Evolutionary conservation across 1,284 basidiomycete genomes (phyloP), one percentile per base, ranked within the genome.

Genomic region (Trichosporon ovoides): DNA sequence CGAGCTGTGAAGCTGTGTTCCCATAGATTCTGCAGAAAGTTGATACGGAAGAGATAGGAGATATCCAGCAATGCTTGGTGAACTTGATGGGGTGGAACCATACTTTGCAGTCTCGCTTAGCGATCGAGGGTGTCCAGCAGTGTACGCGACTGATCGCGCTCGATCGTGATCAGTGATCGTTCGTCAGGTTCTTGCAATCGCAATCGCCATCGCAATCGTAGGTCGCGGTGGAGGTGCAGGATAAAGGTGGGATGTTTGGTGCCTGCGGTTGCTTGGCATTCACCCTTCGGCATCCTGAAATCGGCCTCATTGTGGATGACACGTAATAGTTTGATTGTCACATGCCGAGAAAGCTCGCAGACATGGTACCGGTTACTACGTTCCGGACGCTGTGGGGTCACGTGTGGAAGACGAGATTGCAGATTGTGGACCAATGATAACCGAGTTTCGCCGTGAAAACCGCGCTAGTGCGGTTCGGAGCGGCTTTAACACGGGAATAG

Each of bases 401-500:
- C 43, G 43, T 48, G 43, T 48, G 22, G 43, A 4, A 5, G 14
- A 14, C 12, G 13, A 19, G 12, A 13, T 22, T n/a, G 22, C 14
- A n/a, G 24, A 48, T 31, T 14, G 24, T 28, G 43, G 43, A 48
- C 43, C 43, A 48, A 48, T 48, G 43, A 48, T 48, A 31, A 22
- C 43, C 43, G 43, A 48, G 43, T 48, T 31, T 48, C 22, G 43
- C 43, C 43, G 43, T 48, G 22, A 31, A 9, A 48, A 28, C 22
- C 43, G 43, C 43, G 24, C 43, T 48, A 48, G 22, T 48, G 43
- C 43, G 43, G 43, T 48, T 48, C 43, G 43, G 43, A 48, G 43
- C 43, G 43, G 43, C 22, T 22, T n/a, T 48, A 48, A 48, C 22
- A 16, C 43, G 43, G 43, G 14, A n/a, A 28, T 48, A 48, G 16